A percentile compares a stretch with the other conserved stretches of the same genome.
phyloP scores from a whole-genome alignment of 345 rosid genomes.

The Eucalyptus decipiens region DNA sequence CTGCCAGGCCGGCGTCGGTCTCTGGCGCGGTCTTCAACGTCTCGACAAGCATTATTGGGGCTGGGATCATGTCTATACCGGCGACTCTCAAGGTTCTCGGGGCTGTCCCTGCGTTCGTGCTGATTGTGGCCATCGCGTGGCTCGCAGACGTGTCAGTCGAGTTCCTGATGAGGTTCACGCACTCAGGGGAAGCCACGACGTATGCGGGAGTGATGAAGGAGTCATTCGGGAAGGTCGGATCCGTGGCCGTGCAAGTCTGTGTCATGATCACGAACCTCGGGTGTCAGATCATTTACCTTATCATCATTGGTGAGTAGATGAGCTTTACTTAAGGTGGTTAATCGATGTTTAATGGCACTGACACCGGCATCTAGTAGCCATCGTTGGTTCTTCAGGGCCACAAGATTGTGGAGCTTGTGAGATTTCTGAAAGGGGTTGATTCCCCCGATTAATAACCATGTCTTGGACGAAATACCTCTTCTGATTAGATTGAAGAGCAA shows the following conservation, averaged over 20 bases:
- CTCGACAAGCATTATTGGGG: constrained; percentile 75
- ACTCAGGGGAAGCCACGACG: constrained; percentile 43
- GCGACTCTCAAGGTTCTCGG: constrained; percentile 81
- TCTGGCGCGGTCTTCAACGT: constrained; percentile 85
- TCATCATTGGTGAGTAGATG: constrained; percentile 52
- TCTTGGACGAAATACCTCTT: not conserved
- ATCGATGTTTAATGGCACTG: not conserved
- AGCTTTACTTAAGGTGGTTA: not conserved
- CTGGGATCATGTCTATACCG: constrained; percentile 92
- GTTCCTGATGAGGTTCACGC: constrained; percentile 52
- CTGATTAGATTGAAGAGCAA: not conserved
- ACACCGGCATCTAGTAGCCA: not conserved
- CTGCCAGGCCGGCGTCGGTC: constrained; percentile 26
- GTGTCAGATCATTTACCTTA: constrained; percentile 55
- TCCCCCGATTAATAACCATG: not conserved
- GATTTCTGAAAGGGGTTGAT: not conserved
- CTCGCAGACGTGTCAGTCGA: constrained; percentile 64
- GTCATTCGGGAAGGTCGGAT: constrained; percentile 59
- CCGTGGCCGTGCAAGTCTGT: constrained; percentile 42
- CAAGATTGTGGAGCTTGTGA: not conserved
- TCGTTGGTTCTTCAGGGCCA: not conserved
- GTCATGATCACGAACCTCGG: constrained; percentile 73
- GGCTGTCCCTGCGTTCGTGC: constrained; percentile 53
- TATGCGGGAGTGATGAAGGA: constrained; percentile 85
- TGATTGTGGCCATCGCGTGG: constrained; percentile 51